Percentiles rank a stretch among this genome's conserved stretches.
phyloP scores from a whole-genome alignment of 257 asterid genomes.

The Linaria vulgaris region DNA sequence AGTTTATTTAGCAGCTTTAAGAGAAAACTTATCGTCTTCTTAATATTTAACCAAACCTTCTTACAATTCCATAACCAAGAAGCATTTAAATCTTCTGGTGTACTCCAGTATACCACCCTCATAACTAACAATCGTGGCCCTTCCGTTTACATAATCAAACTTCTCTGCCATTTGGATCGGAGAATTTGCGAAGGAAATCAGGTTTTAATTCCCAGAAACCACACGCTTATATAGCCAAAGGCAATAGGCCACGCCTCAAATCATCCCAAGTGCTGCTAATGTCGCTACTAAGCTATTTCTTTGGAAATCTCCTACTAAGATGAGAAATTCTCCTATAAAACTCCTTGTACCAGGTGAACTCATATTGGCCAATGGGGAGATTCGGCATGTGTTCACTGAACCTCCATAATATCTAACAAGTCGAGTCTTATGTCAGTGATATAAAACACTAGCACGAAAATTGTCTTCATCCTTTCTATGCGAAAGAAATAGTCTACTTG shows the following conservation, averaged over 20 bases:
- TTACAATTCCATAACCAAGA: too few species aligned
- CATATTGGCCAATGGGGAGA: slow-evolving; percentile 5
- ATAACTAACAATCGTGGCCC: too few species aligned
- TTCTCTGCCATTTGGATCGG: slow-evolving; percentile 10
- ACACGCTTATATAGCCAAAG: neutral
- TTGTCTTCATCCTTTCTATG: too few species aligned
- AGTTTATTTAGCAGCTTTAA: too few species aligned
- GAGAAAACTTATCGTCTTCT: too few species aligned
- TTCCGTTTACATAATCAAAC: neutral
- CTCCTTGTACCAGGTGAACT: slow-evolving; percentile 14
- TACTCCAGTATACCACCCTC: too few species aligned
- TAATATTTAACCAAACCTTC: too few species aligned
- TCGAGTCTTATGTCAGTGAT: slow-evolving; percentile 5
- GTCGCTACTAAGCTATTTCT: slow-evolving; percentile 21
- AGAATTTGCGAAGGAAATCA: neutral
- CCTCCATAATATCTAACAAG: neutral
- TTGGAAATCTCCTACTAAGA: slow-evolving; percentile 21
- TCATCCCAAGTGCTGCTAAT: slow-evolving; percentile 1
- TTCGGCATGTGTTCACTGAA: slow-evolving; percentile 1
- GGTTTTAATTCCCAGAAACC: slow-evolving; percentile 6
- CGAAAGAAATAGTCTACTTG: too few species aligned
- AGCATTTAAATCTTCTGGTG: too few species aligned
- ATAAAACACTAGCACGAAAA: too few species aligned
- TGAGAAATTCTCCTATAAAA: slow-evolving; percentile 18
- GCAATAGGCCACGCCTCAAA: neutral